Conservation (phyloP, 1,139 yeast genomes). For the Debaryomyces subglobosus region DNA sequence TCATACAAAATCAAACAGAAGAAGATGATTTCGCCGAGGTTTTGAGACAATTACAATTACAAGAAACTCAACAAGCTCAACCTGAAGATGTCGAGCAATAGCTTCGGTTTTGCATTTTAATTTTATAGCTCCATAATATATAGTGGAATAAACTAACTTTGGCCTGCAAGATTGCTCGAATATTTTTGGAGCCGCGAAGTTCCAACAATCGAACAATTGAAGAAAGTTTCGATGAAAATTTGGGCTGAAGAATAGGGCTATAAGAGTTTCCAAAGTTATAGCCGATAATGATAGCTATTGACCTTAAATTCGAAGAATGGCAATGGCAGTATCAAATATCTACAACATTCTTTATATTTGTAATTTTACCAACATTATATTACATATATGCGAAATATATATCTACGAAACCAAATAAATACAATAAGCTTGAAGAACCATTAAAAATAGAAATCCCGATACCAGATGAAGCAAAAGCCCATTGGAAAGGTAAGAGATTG, state of each 20-base stretch:
- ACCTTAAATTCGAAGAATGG: slow-evolving; percentile 44
- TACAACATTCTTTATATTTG: slow-evolving; percentile 48
- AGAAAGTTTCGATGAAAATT: background rate
- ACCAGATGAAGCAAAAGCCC: slow-evolving; percentile 86
- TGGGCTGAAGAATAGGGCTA: background rate
- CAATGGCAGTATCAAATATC: slow-evolving; percentile 55
- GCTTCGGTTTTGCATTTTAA: background rate
- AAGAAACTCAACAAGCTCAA: slow-evolving; percentile 7
- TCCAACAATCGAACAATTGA: background rate
- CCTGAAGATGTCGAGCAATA: slow-evolving; percentile 13
- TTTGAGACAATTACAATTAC: slow-evolving; percentile 24
- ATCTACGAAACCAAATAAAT: slow-evolving; percentile 42
- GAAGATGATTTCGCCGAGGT: slow-evolving; percentile 32
- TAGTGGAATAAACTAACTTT: background rate
- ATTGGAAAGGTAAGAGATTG: slow-evolving; percentile 88
- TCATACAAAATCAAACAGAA: slow-evolving; percentile 35
- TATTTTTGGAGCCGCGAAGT: background rate
- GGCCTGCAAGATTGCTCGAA: background rate
- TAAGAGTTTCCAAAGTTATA: background rate
- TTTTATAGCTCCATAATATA: background rate
- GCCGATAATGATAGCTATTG: slow-evolving; percentile 45
- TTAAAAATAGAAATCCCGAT: slow-evolving; percentile 57
- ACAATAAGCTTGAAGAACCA: slow-evolving; percentile 49
- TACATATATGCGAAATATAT: slow-evolving; percentile 43
- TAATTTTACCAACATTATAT: slow-evolving; percentile 41